Conservation (phyloP, 306 rosid species). For the Sicyos baderoa region DNA sequence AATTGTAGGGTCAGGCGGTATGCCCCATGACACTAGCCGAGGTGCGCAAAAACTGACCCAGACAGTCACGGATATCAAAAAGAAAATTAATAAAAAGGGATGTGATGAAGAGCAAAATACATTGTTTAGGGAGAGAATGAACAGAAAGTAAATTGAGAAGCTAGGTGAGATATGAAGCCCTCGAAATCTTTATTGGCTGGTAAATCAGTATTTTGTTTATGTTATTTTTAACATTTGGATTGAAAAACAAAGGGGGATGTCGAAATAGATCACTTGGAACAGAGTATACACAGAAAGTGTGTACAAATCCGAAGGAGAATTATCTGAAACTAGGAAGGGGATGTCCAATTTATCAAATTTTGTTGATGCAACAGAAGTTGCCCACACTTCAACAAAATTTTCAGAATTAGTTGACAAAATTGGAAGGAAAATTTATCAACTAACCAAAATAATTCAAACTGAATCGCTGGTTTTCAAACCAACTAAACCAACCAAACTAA, state of each 20-base stretch:
- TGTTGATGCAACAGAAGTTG: neutral
- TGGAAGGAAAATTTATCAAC: neutral
- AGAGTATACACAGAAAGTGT: neutral
- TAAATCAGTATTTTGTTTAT: neutral
- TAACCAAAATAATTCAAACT: neutral
- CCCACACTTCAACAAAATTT: neutral
- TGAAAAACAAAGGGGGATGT: too few species aligned
- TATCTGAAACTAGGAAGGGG: neutral
- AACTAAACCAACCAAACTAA: neutral
- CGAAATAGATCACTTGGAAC: neutral
- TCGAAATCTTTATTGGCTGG: neutral
- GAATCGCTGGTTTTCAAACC: neutral
- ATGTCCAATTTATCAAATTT: neutral
- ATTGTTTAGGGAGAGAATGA: neutral
- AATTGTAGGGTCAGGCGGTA: too few species aligned
- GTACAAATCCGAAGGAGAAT: neutral
- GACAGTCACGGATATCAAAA: too few species aligned
- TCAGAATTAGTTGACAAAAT: neutral
- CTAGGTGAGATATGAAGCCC: neutral
- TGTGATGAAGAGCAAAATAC: neutral
- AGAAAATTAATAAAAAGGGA: neutral
- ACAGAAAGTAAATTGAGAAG: neutral
- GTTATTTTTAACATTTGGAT: neutral
- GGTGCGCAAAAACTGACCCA: too few species aligned
- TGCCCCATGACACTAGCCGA: too few species aligned